Evolutionary conservation across 768 basidiomycete genomes (phyloP).

Genomic region (Scleroderma citrinum): DNA sequence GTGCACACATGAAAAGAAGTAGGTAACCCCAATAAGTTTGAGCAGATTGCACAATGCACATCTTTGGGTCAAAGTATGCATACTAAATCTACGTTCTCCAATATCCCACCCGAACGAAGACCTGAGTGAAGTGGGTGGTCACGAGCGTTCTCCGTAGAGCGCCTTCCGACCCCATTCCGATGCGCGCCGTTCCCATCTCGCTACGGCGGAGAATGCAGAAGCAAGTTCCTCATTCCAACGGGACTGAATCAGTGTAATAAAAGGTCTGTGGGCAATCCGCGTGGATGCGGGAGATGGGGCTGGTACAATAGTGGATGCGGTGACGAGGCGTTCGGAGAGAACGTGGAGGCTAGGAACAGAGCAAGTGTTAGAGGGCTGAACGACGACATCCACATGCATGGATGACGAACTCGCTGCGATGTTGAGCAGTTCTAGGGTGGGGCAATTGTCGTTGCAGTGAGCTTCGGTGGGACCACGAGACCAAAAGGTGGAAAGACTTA

Average conservation of each 20-base stretch:
- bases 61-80: too few relatives aligned
- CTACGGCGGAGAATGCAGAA: conserved; percentile 36
- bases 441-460: conserved; percentile 1
- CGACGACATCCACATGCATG: not conserved
- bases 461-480: conserved; percentile 1
- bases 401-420: conserved; percentile 46
- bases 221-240: conserved; percentile 58
- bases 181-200: conserved; percentile 41
- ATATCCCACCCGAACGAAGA: not conserved
- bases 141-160: conserved; percentile 35
- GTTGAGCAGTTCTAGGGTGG: conserved; percentile 45
- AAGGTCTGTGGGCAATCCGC: conserved; percentile 44
- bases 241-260: conserved; percentile 43
- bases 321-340: conserved; percentile 45
- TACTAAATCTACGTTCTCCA: too few relatives aligned
- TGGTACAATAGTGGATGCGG: conserved; percentile 40
- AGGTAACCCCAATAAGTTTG: too few relatives aligned
- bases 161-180: conserved; percentile 41
- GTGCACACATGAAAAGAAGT: not conserved
- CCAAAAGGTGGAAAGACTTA: conserved; percentile 22
- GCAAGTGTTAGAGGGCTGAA: not conserved
- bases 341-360: conserved; percentile 37
- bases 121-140: not conserved
- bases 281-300: conserved; percentile 52
- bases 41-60: too few relatives aligned